A percentile compares a stretch with the other conserved stretches of the same genome.
Evolutionary conservation across 768 basidiomycete species (phyloP).

Genomic region (Tulasnella sp.): DNA sequence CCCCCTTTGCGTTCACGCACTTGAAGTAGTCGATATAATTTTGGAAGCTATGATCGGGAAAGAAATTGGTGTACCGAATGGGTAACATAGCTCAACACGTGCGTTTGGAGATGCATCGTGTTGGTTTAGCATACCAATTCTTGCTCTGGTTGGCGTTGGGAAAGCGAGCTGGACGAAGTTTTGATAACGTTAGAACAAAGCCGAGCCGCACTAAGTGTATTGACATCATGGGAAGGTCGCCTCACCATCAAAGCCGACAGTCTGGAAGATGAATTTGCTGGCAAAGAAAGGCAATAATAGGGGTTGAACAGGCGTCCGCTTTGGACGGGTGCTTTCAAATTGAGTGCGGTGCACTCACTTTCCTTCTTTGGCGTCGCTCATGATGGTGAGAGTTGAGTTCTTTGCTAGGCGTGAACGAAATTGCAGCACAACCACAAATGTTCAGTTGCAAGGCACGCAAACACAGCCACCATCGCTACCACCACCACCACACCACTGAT

Average conservation of each 20-base stretch:
- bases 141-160: slow-evolving; percentile 89
- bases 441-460: no score
- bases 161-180: slow-evolving; percentile 56
- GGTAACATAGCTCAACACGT: background rate
- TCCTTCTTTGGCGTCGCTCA: slow-evolving; percentile 11
- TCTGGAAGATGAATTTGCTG: slow-evolving; percentile 85
- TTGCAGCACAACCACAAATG: background rate
- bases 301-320: background rate
- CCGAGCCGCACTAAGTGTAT: background rate
- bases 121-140: slow-evolving; percentile 61
- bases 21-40: slow-evolving; percentile 99
- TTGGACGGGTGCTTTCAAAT: background rate
- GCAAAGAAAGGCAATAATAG: background rate
- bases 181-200: background rate
- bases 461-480: no score
- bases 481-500: background rate
- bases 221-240: slow-evolving; percentile 4
- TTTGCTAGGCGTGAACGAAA: slow-evolving; percentile 6
- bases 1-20: slow-evolving; percentile 92
- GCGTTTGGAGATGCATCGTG: background rate
- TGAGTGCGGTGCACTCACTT: slow-evolving; percentile 9
- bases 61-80: background rate
- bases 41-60: slow-evolving; percentile 53
- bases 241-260: slow-evolving; percentile 87
- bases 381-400: slow-evolving; percentile 3